Base-by-base conservation (phyloP, 179 eudicot species). In the Spergularia azorica region DNA sequence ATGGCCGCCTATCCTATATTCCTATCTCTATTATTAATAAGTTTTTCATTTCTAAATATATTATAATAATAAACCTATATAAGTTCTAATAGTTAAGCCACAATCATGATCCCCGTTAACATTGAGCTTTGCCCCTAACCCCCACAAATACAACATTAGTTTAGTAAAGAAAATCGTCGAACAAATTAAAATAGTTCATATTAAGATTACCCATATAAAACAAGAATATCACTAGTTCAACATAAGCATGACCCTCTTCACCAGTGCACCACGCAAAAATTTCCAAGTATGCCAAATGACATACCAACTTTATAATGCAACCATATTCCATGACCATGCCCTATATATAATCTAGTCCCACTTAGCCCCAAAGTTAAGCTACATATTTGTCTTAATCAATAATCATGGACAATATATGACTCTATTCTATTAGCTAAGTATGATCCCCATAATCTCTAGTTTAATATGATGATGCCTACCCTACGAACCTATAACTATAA, bases 351-450 rank as follows among this genome's bases (percentile, higher is more conserved):
- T 17, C 55, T 60, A 54, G 43, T 50, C 63, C 51, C 52, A 63
- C 67, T 50, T 66, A 70, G 58, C 66, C 76, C 75, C 52, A 70
- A n/a, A 61, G 67, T 77, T 73, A 73, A 77, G 81, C 77, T 77
- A 73, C 73, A 20, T 71, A 70, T 79, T n/a, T n/a, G 51, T 64
- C 75, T 74, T 68, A 73, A 81, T 63, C 67, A 82, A 63, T 9
- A 48, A 26, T 26, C 32, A 26, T 26, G 32, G 32, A 26, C 32
- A 0, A 26, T 26, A 26, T 26, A 26, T 26, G 32, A 26, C 32
- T 26, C 32, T 57, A 10, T 8, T 17, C 9, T 21, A 15, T 67
- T 57, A 17, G 46, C 50, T 58, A 58, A 73, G 39, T 48, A 67
- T 67, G 55, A 65, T 8, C 63, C n/a, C 54, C 71, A 8, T 64